Conservation (phyloP, 805 yeast genomes). For the Yamadazyma kitorensis region DNA sequence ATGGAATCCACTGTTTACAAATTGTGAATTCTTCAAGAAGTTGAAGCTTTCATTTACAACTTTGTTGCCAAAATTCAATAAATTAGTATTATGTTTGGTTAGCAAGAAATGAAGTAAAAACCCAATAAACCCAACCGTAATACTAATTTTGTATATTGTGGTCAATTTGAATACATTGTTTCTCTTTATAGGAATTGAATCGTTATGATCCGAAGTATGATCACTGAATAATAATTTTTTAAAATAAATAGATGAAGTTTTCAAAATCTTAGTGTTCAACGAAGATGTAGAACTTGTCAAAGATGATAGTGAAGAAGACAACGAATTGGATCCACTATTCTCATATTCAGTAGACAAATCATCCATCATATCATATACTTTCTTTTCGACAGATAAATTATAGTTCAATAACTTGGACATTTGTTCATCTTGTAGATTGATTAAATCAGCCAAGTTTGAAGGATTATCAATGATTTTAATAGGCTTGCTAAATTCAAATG, state of each 20-base stretch:
- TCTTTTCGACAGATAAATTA: slow-evolving; percentile 23
- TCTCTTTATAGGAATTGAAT: slow-evolving; percentile 5
- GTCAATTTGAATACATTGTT: slow-evolving; percentile 13
- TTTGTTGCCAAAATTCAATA: slow-evolving; percentile 3
- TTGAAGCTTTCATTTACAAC: slow-evolving; percentile 5
- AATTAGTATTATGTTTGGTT: slow-evolving; percentile 18
- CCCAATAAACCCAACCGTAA: slow-evolving; percentile 40
- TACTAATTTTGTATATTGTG: slow-evolving; percentile 30
- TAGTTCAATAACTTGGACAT: slow-evolving; percentile 24
- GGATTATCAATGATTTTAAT: slow-evolving; percentile 9
- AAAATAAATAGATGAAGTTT: slow-evolving; percentile 28
- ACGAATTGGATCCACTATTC: slow-evolving; percentile 5
- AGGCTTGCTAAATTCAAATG: slow-evolving; percentile 3
- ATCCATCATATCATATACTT: slow-evolving; percentile 22
- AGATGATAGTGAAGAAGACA: slow-evolving; percentile 36
- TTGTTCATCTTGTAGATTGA: slow-evolving; percentile 31
- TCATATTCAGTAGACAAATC: slow-evolving; percentile 15
- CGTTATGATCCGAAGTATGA: slow-evolving; percentile 2
- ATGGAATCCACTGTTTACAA: slow-evolving; percentile 4
- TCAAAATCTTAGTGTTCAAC: slow-evolving; percentile 23
- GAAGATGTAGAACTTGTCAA: slow-evolving; percentile 26
- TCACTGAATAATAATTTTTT: slow-evolving; percentile 23
- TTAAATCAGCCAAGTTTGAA: slow-evolving; percentile 12
- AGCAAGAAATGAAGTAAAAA: slow-evolving; percentile 33
- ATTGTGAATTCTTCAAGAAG: slow-evolving; percentile 2